Conservation (phyloP, 2,329 filamentous ascomycete genomes). For the Botrytis hyacinthi region DNA sequence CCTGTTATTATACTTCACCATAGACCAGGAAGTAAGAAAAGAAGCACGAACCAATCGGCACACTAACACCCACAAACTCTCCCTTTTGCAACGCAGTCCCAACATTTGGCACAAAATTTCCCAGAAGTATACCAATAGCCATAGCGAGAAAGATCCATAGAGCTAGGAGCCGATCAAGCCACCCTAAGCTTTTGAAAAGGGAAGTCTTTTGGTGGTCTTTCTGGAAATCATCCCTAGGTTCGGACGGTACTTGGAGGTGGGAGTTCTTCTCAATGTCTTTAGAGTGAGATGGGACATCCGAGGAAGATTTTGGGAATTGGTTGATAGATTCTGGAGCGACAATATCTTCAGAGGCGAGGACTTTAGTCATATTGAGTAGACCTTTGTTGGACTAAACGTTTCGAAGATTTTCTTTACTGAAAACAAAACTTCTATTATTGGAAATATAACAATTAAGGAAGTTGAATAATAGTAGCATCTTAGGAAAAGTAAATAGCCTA, state of each 20-base stretch:
- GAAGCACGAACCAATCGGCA: constrained; percentile 55
- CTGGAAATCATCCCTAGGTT: background rate
- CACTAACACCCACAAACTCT: constrained; percentile 60
- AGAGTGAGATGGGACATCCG: background rate
- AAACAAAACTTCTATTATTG: background rate
- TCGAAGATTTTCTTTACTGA: background rate
- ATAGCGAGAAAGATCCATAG: constrained; percentile 67
- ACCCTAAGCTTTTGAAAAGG: constrained; percentile 41
- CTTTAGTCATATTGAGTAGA: constrained; percentile 7
- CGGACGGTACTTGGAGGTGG: background rate
- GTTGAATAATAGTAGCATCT: background rate
- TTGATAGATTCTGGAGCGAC: background rate
- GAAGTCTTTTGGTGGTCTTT: constrained; percentile 2
- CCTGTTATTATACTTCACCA: background rate
- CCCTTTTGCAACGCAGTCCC: constrained; percentile 57
- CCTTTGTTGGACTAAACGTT: background rate
- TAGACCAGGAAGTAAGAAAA: background rate
- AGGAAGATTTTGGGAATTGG: background rate
- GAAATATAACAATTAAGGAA: background rate
- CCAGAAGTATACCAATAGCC: constrained; percentile 60
- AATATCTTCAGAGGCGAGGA: background rate
- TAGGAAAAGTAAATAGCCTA: background rate
- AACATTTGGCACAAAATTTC: constrained; percentile 58
- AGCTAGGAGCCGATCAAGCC: constrained; percentile 51
- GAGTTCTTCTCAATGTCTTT: constrained; percentile 7